Percentiles rank a stretch among this genome's conserved stretches.
Conservation (phyloP, 139 green algal genomes). For the Tetradesmus lagerheimii region DNA sequence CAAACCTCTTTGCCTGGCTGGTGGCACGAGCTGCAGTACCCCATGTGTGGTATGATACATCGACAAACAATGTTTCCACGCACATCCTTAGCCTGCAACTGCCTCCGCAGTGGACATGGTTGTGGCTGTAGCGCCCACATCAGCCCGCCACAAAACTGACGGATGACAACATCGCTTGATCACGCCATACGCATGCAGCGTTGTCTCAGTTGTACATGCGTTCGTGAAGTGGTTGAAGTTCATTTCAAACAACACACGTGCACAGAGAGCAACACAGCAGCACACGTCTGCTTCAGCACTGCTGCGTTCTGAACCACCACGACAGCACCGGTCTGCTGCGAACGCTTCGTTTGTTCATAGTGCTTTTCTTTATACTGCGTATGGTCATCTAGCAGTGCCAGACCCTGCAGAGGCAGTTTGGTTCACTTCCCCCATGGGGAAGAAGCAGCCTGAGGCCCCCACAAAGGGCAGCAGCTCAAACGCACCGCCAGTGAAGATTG, state of each 20-base stretch:
- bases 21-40: neutral
- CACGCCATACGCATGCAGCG: neutral
- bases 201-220: too few species aligned
- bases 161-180: neutral
- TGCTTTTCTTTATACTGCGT: neutral
- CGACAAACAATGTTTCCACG: neutral
- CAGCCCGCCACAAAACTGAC: neutral
- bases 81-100: neutral
- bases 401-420: neutral
- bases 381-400: neutral
- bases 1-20: neutral
- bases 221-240: too few species aligned
- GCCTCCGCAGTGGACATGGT: neutral
- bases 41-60: neutral
- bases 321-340: neutral
- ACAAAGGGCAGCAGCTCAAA: neutral
- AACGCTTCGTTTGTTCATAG: neutral
- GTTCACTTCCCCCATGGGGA: neutral
- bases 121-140: neutral
- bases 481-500: neutral
- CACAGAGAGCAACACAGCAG: neutral
- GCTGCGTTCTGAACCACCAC: neutral
- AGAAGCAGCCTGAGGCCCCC: neutral
- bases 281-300: neutral
- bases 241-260: too few species aligned